These are phyloP conservation scores for Hyaloscypha variabilis DNA, from an alignment of 495 filamentous ascomycete genomes.

Conservation along the genomic window DNA sequence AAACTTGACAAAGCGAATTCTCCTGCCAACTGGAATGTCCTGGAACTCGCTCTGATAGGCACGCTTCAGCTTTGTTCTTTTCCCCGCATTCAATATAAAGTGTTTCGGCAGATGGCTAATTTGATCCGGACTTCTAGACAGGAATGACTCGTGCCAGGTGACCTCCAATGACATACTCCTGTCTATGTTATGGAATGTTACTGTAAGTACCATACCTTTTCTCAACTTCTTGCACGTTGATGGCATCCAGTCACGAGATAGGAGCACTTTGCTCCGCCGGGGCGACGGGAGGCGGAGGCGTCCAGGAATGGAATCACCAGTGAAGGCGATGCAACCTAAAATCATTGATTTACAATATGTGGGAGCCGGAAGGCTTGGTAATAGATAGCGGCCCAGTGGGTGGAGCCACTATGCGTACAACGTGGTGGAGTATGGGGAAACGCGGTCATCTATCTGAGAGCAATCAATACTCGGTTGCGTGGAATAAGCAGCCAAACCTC, in stretches of 20 bases:
- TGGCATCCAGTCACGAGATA: neutral
- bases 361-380: neutral
- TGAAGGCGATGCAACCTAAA: neutral
- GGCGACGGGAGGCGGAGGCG: neutral
- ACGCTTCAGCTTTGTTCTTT: neutral
- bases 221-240: neutral
- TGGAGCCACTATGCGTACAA: neutral
- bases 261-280: neutral
- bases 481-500: neutral
- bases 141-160: neutral
- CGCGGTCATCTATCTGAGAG: neutral
- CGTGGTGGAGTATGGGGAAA: neutral
- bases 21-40: neutral
- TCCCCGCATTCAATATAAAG: neutral
- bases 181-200: neutral
- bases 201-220: neutral
- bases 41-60: neutral
- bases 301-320: neutral
- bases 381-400: neutral
- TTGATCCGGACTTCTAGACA: neutral
- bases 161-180: neutral
- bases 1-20: conserved; percentile 7
- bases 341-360: neutral
- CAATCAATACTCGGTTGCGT: neutral
- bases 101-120: conserved; percentile 23